Evolutionary conservation across 257 asterid species (phyloP).

Genomic region (Haberlea rhodopensis): DNA sequence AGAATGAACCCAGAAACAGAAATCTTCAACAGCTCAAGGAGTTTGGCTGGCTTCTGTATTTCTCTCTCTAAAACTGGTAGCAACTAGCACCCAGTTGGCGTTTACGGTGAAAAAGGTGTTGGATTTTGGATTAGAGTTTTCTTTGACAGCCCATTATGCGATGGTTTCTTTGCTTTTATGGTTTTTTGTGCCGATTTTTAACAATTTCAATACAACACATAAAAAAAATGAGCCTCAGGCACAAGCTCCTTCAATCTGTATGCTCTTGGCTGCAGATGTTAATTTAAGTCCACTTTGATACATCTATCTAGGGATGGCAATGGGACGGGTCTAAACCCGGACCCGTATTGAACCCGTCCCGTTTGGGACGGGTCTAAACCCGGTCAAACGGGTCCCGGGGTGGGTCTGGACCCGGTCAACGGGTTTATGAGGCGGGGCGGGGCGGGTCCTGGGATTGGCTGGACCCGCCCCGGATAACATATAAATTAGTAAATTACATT

Average conservation of each 20-base stretch:
- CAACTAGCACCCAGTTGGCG: constrained; percentile 35
- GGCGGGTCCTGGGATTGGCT: too few species aligned
- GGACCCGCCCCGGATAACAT: too few species aligned
- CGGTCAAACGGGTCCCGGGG: too few species aligned
- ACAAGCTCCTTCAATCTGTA: neutral
- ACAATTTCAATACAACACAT: neutral
- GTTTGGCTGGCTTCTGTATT: constrained; percentile 24
- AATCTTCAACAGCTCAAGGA: constrained; percentile 28
- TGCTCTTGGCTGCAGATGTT: too few species aligned
- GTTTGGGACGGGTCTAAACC: too few species aligned
- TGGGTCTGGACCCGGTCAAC: too few species aligned
- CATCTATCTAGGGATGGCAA: too few species aligned
- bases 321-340: too few species aligned
- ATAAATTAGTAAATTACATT: too few species aligned
- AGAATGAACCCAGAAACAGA: constrained; percentile 11
- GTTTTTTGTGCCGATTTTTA: neutral
- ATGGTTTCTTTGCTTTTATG: constrained; percentile 24
- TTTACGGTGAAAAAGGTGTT: constrained; percentile 22
- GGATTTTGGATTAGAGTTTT: constrained; percentile 25
- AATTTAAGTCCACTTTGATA: too few species aligned
- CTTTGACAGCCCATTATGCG: constrained; percentile 36
- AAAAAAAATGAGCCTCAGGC: neutral
- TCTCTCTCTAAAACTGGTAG: constrained; percentile 7
- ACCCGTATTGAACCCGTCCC: too few species aligned
- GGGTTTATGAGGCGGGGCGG: too few species aligned